Evolutionary conservation across 495 filamentous ascomycete genomes (phyloP), one percentile per base, ranked within the genome.

Genomic region (Chaetomidium leptoderma): DNA sequence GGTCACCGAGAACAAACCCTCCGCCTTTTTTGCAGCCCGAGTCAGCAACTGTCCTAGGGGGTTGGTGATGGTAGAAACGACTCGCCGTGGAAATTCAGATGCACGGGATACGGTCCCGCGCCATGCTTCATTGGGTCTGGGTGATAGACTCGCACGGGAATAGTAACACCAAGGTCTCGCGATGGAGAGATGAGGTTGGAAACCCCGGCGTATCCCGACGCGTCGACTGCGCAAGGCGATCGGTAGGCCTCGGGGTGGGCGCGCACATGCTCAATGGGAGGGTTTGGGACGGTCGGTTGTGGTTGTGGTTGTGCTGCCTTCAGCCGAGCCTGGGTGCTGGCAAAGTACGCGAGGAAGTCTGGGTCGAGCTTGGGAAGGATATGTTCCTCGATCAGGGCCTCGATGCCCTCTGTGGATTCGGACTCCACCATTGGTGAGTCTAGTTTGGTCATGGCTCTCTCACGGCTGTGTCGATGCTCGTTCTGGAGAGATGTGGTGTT

Each of bases 1-100:
- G 61, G 53, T 79, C 76, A 0, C 79, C 79, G 11, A 80, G 56
- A 3, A 75, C 77, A 60, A 77, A 81, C 0, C 79, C 78, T 54
- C 66, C 70, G 61, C 47, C 47, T 50, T 7, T 17, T 23, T 6
- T 9, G n/a, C n/a, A n/a, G 7, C 1, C 29, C 29, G n/a, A 17
- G 29, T 48, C 16, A 48, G 29, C 29, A 3, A 19, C 3, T 10
- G 11, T n/a, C 24, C n/a, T 16, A 36, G 23, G 26, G 19, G 7
- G 21, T 10, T 11, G 2, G n/a, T 11, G n/a, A 1, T 21, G 17
- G 33, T 21, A 32, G 27, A n/a, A 7, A 33, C 5, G 8, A 36
- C 47, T 23, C 7, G 8, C 78, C 78, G 45, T 81, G 77, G 33
- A 73, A 78, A 44, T 81, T 78, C 14, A 81, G 51, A 49, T 81